These are phyloP conservation scores for Lentinula detonsa DNA, from an alignment of 768 basidiomycete genomes.

Conservation along the genomic window DNA sequence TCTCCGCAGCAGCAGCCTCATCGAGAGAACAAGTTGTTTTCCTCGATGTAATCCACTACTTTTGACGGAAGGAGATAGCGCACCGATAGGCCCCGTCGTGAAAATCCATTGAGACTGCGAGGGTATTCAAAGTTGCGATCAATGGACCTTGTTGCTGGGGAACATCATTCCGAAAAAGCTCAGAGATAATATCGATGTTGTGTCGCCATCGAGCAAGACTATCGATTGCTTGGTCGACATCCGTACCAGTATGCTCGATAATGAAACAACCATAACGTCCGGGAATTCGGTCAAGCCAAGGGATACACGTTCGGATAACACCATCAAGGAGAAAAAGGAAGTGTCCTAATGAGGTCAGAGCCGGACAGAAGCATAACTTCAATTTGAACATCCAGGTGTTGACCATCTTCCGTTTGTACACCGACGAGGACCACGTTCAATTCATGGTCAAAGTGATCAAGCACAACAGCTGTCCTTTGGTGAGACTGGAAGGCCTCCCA, in stretches of 20 bases:
- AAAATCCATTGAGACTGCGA: constrained; percentile 23
- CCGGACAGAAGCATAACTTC: constrained; percentile 89
- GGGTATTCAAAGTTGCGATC: neutral
- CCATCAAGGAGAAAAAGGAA: constrained; percentile 1
- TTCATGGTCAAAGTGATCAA: constrained; percentile 96
- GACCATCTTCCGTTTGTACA: constrained; percentile 64
- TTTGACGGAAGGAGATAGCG: constrained; percentile 87
- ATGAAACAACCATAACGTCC: constrained; percentile 94
- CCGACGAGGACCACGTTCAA: constrained; percentile 86
- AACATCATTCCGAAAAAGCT: constrained; percentile 95
- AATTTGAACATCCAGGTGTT: constrained; percentile 60
- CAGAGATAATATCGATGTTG: constrained; percentile 88
- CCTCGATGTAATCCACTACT: constrained; percentile 93
- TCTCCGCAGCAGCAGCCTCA: constrained; percentile 30
- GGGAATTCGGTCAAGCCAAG: constrained; percentile 92
- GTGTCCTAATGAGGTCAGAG: constrained; percentile 92
- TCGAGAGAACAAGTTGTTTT: constrained; percentile 75
- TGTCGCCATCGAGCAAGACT: constrained; percentile 68
- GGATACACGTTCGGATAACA: constrained; percentile 1
- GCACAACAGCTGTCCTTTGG: constrained; percentile 92
- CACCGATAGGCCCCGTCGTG: constrained; percentile 73
- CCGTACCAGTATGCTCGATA: constrained; percentile 91
- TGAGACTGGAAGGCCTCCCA: constrained; percentile 97
- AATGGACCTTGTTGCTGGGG: constrained; percentile 84
- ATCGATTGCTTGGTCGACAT: constrained; percentile 79